Evolutionary conservation across 352 stramenopile genomes (phyloP).

Genomic region (Pythium scleroteichum): DNA sequence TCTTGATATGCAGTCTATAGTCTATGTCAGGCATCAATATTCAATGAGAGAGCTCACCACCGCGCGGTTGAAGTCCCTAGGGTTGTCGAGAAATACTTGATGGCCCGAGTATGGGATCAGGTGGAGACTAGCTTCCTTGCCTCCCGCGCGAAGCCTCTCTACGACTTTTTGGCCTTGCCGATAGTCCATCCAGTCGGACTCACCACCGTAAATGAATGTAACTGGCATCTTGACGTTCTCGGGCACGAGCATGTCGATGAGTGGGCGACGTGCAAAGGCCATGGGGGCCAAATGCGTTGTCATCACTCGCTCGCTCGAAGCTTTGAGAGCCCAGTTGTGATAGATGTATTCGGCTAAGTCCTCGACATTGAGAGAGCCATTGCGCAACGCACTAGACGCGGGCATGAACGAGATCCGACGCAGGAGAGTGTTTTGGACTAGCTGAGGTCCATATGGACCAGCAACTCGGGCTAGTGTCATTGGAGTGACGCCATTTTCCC

Average conservation of each 20-base stretch:
- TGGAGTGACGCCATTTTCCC: constrained; percentile 69
- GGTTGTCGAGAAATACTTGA: constrained; percentile 86
- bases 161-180: constrained; percentile 64
- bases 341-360: constrained; percentile 82
- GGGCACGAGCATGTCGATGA: constrained; percentile 63
- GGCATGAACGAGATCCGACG: constrained; percentile 80
- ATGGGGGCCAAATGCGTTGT: constrained; percentile 73
- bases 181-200: constrained; percentile 89
- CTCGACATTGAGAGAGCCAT: constrained; percentile 57
- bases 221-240: constrained; percentile 73
- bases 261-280: constrained; percentile 60
- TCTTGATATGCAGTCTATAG: background rate
- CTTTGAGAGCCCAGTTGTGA: constrained; percentile 84
- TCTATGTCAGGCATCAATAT: constrained; percentile 11
- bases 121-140: constrained; percentile 46
- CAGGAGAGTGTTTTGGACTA: constrained; percentile 69
- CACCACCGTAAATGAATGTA: constrained; percentile 80
- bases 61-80: constrained; percentile 60
- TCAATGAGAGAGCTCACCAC: constrained; percentile 45
- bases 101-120: constrained; percentile 67
- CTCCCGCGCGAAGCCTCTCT: constrained; percentile 42
- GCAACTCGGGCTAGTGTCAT: constrained; percentile 73
- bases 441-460: constrained; percentile 74
- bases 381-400: constrained; percentile 62
- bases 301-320: constrained; percentile 74